Evolutionary conservation across 1,139 yeast genomes (phyloP).

Genomic region (Geotrichum citri-aurantii): DNA sequence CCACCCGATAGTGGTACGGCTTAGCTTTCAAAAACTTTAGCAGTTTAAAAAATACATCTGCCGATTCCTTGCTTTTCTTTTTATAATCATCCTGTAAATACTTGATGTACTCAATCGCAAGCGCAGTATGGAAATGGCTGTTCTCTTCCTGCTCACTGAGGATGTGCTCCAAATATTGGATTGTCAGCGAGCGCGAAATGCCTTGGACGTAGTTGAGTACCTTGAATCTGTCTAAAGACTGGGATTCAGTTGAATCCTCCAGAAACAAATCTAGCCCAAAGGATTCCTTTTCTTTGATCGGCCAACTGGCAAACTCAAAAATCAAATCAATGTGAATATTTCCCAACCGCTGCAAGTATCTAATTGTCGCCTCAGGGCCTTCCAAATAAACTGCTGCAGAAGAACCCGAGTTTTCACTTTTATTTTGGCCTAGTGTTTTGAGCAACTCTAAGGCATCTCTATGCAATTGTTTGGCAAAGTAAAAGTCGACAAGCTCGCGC

Average conservation of each 20-base stretch:
- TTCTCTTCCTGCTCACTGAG: slow-evolving; percentile 44
- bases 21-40: slow-evolving; percentile 29
- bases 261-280: slow-evolving; percentile 55
- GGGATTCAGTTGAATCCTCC: slow-evolving; percentile 60
- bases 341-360: slow-evolving; percentile 59
- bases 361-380: slow-evolving; percentile 50
- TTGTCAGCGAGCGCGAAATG: slow-evolving; percentile 38
- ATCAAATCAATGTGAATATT: slow-evolving; percentile 49
- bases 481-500: slow-evolving; percentile 74
- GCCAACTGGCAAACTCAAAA: slow-evolving; percentile 54
- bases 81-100: slow-evolving; percentile 27
- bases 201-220: slow-evolving; percentile 46
- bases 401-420: slow-evolving; percentile 10
- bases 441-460: slow-evolving; percentile 64
- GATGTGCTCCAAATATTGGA: slow-evolving; percentile 58
- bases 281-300: slow-evolving; percentile 41
- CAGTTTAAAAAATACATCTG: slow-evolving; percentile 25
- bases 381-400: slow-evolving; percentile 11
- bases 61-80: neutral
- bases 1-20: slow-evolving; percentile 33
- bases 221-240: slow-evolving; percentile 48
- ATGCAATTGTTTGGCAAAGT: slow-evolving; percentile 59
- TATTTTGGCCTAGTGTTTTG: slow-evolving; percentile 28
- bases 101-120: slow-evolving; percentile 53
- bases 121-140: slow-evolving; percentile 46